Evolutionary conservation across 768 basidiomycete genomes (phyloP), one percentile per base, ranked within the genome.

Genomic region (Boletus insuetus): DNA sequence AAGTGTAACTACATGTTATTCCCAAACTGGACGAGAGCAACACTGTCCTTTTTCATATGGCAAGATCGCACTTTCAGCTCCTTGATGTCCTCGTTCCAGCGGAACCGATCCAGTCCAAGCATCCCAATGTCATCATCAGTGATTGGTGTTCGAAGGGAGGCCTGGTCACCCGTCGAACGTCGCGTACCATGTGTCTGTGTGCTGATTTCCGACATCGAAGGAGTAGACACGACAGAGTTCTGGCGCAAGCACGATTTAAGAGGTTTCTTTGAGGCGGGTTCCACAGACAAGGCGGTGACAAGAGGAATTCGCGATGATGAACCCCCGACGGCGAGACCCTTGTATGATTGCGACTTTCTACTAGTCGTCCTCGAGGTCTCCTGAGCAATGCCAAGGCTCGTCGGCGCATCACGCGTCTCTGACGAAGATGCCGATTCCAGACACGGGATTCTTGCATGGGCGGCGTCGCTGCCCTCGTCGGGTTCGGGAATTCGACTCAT

Each of bases 31-130:
- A 67, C 37, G 31, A 67, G n/a, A 6, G 55, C 64, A 3, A 55
- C 0, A 7, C 66, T 68, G 24, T 70, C 68, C 19, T 60, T 55
- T 24, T 56, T 68, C 29, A 44, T 46, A 7, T 69, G 63, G 13
- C 12, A 11, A 6, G 34, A 35, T 12, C 32, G 32, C 32, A 34
- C 34, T 35, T 44, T 60, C 6, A 49, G 31, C 19, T 64, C 68
- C 20, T 54, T 58, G 37, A 37, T 20, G 10, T 60, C 55, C 4
- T 65, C 53, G 32, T 43, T 56, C 64, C 61, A 70, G 22, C 32
- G 45, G 35, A 66, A 69, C 12, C 57, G 58, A 42, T 69, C 62
- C 4, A 70, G 66, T 39, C 66, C 63, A 7, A 68, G 50, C n/a
- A 64, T 56, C n/a, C 66, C 55, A 42, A 68, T 58, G 14, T 64